Evolutionary conservation across 805 yeast species (phyloP), one percentile per base, ranked within the genome.

Genomic region (Sporopachydermia lactativora): DNA sequence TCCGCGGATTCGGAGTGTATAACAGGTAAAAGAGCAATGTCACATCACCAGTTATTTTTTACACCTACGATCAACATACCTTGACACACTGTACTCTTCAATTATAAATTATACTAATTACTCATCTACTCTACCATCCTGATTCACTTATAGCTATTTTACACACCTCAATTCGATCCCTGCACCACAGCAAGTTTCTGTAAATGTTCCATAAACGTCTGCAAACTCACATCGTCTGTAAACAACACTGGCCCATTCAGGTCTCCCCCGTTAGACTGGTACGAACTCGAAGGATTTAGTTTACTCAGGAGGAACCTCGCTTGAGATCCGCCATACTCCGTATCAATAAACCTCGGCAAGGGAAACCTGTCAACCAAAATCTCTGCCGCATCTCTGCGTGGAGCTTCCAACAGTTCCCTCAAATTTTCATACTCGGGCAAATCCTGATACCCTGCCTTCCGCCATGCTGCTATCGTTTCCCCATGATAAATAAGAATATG

Each of bases 241-340:
- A 89, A 76, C 39, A 92, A 96, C 49, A 84, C 81, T 11, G 94
- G 84, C 39, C 58, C 58, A 40, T 73, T 76, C 38, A 68, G 61
- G 48, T 65, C 64, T 16, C 64, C 60, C 17, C 53, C 58, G 42
- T 58, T 62, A 48, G 69, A 71, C 57, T 79, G 76, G 57, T 81
- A 81, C 34, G 88, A 79, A 47, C 82, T 85, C 38, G 95, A 81
- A 35, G 98, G 98, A 60, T 94, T 92, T 60, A 92, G 75, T 63
- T 86, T 92, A 18, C 96, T 83, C 61, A 86, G 76, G 61, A 92
- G 70, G 70, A 92, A 92, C 64, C 99, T 78, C 2, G 97, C 96
- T 64, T 92, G 99, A 13, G 96, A 88, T 42, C 96, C 96, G 52
- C 98, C 97, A 52, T 89, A 96, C 58, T 89, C 96, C 45, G 96